Evolutionary conservation across 768 basidiomycete genomes (phyloP), one percentile per base, ranked within the genome.

Genomic region (Tubosaeta sp.): DNA sequence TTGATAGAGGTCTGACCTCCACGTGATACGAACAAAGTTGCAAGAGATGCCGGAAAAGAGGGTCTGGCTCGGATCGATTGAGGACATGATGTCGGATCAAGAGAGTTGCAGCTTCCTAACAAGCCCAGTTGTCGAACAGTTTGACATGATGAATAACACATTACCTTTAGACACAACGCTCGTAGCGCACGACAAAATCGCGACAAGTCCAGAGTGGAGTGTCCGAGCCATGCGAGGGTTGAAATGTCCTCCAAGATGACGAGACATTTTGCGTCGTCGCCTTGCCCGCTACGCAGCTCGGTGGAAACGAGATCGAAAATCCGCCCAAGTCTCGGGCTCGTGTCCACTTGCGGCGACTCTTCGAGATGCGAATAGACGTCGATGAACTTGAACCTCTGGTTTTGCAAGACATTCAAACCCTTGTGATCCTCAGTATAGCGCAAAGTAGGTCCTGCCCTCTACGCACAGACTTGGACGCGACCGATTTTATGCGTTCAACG

Each of bases 171-270:
- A 63, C 86, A 88, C 12, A 76, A 48, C 0, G 76, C 76, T 29
- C 73, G 70, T 4, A 90, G 61, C 0, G 85, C 86, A 30, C 89
- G 81, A 25, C 70, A 58, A 53, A 90, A 82, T 6, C 82, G 76
- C 16, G 66, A 67, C 32, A 90, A 59, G 19, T 84, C 83, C 7
- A 74, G 51, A 0, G 64, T 49, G 3, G 80, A 64, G 50, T 80
- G 70, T 2, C 88, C 89, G 16, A 85, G 77, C 87, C 88, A 91
- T 59, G 86, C 80, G 1, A 90, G 73, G 35, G 77, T 72, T 0
- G 84, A 66, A 38, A 87, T 70, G 48, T 87, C 86, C 54, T 91
- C 89, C n/a, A 90, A 59, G 39, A 91, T 77, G 19, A 90, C 72
- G 12, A 88, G 66, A 10, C 61, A 46, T 8, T 60, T 59, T 27